Percentiles rank a stretch among this genome's conserved stretches.
Evolutionary conservation across 192 early-diverging fungal genomes (phyloP).

Genomic region (Chytriomyces hyalinus): DNA sequence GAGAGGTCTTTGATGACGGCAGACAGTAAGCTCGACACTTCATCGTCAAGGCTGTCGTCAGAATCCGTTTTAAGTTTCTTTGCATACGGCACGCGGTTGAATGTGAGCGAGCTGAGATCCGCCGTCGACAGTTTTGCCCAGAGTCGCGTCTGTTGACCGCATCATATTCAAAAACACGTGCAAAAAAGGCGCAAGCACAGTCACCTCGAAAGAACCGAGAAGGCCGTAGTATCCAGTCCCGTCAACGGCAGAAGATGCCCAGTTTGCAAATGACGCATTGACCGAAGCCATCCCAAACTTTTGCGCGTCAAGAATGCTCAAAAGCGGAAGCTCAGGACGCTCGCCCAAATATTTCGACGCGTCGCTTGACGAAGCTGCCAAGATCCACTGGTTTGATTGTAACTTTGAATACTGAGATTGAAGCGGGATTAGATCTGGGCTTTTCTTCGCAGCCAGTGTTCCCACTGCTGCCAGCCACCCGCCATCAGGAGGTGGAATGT

Average conservation of each 20-base stretch:
- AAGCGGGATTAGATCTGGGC: not conserved
- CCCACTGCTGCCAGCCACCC: conserved; percentile 22
- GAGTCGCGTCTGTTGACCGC: not conserved
- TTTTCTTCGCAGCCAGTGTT: not conserved
- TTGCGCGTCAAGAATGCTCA: not conserved
- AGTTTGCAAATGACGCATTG: not conserved
- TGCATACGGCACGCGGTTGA: conserved; percentile 18
- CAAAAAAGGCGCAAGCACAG: not conserved
- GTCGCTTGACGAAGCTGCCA: not conserved
- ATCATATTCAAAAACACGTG: not conserved
- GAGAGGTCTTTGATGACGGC: conserved; percentile 41
- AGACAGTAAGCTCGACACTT: conserved; percentile 23
- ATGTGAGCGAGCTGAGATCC: not conserved
- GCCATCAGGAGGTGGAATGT: conserved; percentile 24
- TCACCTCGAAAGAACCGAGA: conserved; percentile 17
- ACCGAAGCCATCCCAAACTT: not conserved
- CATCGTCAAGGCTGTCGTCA: conserved; percentile 37
- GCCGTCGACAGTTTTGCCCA: conserved; percentile 1
- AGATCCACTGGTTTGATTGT: conserved; percentile 16
- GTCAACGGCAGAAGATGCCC: conserved; percentile 8
- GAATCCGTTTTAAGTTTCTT: not conserved
- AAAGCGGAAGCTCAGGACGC: not conserved
- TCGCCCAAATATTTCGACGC: not conserved
- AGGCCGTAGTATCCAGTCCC: conserved; percentile 22
- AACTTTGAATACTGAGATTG: not conserved